Evolutionary conservation across 2,329 filamentous ascomycete genomes (phyloP), one percentile per base, ranked within the genome.

Genomic region (Microcyclospora pomicola): DNA sequence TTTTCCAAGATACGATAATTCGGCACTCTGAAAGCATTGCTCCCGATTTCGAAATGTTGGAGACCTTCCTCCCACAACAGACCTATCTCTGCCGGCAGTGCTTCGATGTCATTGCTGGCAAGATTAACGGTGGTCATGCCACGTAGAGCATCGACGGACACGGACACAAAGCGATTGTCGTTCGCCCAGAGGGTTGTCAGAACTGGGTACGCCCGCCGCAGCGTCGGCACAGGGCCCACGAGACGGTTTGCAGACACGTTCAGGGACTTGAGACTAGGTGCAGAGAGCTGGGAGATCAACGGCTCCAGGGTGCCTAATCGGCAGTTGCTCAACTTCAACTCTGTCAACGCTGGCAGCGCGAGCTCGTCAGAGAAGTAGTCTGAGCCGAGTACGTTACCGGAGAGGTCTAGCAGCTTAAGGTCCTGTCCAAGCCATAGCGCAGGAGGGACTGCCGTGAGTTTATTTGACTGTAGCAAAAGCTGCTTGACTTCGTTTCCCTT

Each of bases 1-100:
- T 85, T 82, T 42, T 88, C 82, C 34, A 96, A 63, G 6, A 94
- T 72, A 45, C 81, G 82, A 65, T 81, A 87, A 40, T 82, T 75
- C 0, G 88, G 88, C 27, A 95, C 85, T 27, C 84, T 72, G 62
- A 96, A 96, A 27, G 77, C 71, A 56, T 96, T 96, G 0, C 86
- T 86, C 19, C 73, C 74, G 3, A 94, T 80, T 34, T 93, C 80
- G 9, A 95, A 64, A 38, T 68, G 72, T 59, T 68, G 81, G 64
- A 62, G 75, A 45, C 50, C 76, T 63, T 66, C 67, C 2, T 77
- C 79, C 15, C 79, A 77, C 0, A 93, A 66, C 10, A 93, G 65
- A 0, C 88, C 88, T 9, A 96, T 69, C 6, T 79, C 75, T 0
- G 87, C 81, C 42, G 91, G 83, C 11, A 96, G 64, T 34, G 75